Evolutionary conservation across 2,329 filamentous ascomycete genomes (phyloP), one percentile per base, ranked within the genome.

Genomic region (Passalora sequoiae): DNA sequence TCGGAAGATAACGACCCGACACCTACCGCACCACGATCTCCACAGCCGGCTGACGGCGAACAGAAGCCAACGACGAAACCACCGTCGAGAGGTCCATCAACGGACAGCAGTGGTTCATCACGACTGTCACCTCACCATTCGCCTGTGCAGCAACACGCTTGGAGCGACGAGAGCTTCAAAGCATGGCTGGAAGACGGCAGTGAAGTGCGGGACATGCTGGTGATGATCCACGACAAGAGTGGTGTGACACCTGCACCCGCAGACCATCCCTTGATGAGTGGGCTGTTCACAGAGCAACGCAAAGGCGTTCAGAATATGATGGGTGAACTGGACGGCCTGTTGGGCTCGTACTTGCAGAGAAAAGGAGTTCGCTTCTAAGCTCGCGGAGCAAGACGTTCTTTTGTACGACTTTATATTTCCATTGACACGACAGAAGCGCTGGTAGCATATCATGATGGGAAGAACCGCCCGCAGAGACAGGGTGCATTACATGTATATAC

Each of bases 221-320:
- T 89, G 27, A 85, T 98, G 48, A 88, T 98, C 20, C 89, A 95
- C 61, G 89, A 97, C 67, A 95, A 89, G 64, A 85, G 81, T 10
- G 86, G 89, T 46, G 81, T 94, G 12, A 77, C 81, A 30, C 85
- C 88, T 13, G 86, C 84, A 6, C 80, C 84, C 1, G 76, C 78
- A n/a, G 87, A 95, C 44, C 89, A 97, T 64, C 91, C 91, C 0
- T 75, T 94, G 32, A 87, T 85, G 38, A 80, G 80, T 10, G 78
- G 81, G 16, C 70, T 97, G 42, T 97, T 94, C 70, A 81, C 81
- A 38, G 86, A 94, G 61, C 87, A 95, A 66, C 89, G 88, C 60
- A 86, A 84, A 54, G 84, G 84, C 60, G 68, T 97, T 60, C 83
- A 84, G 40, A 87, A 92, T 62, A 89, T 98, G 67, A 91, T 87